Conservation (phyloP, 148 eudicot species). For the Chenopodium album region DNA sequence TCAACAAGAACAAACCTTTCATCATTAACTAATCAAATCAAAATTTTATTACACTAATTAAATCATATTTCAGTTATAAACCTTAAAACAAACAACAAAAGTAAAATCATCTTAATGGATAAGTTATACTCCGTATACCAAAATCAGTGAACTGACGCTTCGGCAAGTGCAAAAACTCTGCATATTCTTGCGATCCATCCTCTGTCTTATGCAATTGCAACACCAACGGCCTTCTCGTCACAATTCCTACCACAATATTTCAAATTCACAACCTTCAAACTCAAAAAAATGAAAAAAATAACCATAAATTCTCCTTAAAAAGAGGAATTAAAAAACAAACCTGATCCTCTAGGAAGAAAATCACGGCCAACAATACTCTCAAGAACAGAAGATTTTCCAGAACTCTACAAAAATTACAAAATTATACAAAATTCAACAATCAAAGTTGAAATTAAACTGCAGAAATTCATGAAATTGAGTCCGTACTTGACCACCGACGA, state of each 20-base stretch:
- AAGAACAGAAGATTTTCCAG: constrained; percentile 90
- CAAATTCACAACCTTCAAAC: background rate
- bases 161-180: constrained; percentile 87
- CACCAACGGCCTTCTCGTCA: constrained; percentile 92
- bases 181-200: constrained; percentile 71
- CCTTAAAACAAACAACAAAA: background rate
- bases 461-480: background rate
- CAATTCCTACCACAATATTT: constrained; percentile 59
- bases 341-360: constrained; percentile 96
- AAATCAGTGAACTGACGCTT: constrained; percentile 71
- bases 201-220: constrained; percentile 85
- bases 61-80: background rate
- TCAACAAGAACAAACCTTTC: background rate
- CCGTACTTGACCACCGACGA: constrained; percentile 85
- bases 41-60: background rate
- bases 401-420: constrained; percentile 54
- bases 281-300: background rate
- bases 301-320: background rate
- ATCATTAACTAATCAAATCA: background rate
- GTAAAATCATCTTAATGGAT: background rate
- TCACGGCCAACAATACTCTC: constrained; percentile 97
- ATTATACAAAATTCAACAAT: background rate
- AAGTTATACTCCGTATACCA: constrained; percentile 36
- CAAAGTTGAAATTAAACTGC: background rate
- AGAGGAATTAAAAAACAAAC: constrained; percentile 35